Conservation (phyloP, 768 basidiomycete species). For the Royoungia palumana region DNA sequence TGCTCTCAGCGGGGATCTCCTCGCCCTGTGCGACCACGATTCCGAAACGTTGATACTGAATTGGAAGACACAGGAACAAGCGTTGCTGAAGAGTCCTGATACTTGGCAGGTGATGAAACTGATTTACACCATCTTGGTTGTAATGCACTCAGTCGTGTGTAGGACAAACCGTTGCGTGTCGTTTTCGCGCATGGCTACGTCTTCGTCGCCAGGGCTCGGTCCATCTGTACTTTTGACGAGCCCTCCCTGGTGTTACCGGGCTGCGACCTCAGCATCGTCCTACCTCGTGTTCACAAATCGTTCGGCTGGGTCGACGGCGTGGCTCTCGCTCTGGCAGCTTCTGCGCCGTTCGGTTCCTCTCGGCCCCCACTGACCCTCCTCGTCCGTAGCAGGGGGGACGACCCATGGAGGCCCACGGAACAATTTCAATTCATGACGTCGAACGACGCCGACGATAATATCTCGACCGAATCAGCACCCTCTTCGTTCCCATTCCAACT, state of each 20-base stretch:
- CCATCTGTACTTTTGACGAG: constrained; percentile 51
- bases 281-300: constrained; percentile 42
- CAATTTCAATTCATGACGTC: constrained; percentile 53
- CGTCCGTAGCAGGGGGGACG: constrained; percentile 54
- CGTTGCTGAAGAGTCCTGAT: constrained; percentile 40
- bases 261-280: constrained; percentile 9
- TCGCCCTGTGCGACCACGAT: constrained; percentile 53
- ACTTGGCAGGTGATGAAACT: constrained; percentile 30
- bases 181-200: constrained; percentile 45
- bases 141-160: constrained; percentile 19
- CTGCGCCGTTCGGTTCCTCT: neutral
- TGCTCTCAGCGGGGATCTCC: constrained; percentile 46
- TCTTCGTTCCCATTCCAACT: constrained; percentile 51
- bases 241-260: constrained; percentile 36
- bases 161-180: constrained; percentile 53
- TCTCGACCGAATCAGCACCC: constrained; percentile 12
- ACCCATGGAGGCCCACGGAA: constrained; percentile 54
- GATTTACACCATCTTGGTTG: neutral
- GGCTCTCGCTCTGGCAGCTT: constrained; percentile 32
- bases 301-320: constrained; percentile 71
- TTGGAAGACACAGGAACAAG: constrained; percentile 48
- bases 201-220: constrained; percentile 58
- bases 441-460: constrained; percentile 20
- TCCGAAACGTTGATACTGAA: constrained; percentile 52
- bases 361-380: constrained; percentile 44